phyloP scores from a whole-genome alignment of 1,284 basidiomycete genomes.

The Takashimella koratensis region DNA sequence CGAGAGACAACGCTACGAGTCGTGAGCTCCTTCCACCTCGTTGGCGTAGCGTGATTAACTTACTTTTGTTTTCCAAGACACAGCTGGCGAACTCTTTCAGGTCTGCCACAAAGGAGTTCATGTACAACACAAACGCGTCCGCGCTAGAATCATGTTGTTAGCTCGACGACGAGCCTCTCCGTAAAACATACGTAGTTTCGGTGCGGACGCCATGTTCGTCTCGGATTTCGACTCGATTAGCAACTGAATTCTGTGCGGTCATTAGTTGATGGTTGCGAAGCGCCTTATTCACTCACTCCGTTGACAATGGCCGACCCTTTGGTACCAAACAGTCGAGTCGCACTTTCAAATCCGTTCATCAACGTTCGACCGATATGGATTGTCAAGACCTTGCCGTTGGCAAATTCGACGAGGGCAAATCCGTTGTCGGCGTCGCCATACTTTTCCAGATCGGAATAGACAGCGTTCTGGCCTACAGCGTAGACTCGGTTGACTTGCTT shows the following conservation, averaged over 20 bases:
- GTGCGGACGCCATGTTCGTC: slow-evolving; percentile 24
- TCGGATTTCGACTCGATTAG: slow-evolving; percentile 17
- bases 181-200: slow-evolving; percentile 20
- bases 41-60: background rate
- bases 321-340: slow-evolving; percentile 15
- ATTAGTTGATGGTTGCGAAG: background rate
- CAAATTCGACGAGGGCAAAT: slow-evolving; percentile 17
- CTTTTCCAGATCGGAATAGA: slow-evolving; percentile 20
- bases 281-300: slow-evolving; percentile 11
- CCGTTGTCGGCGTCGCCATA: slow-evolving; percentile 25
- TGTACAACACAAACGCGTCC: slow-evolving; percentile 2
- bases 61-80: slow-evolving; percentile 16
- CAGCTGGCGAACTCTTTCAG: slow-evolving; percentile 11
- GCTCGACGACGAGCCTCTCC: slow-evolving; percentile 27
- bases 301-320: slow-evolving; percentile 18
- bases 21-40: background rate
- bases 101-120: slow-evolving; percentile 20
- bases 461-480: slow-evolving; percentile 22
- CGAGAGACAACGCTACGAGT: slow-evolving; percentile 1
- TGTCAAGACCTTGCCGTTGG: slow-evolving; percentile 15
- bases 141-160: background rate
- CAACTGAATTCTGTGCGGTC: slow-evolving; percentile 9
- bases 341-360: slow-evolving; percentile 15
- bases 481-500: slow-evolving; percentile 23
- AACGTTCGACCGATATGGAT: slow-evolving; percentile 19